These are phyloP conservation scores for Cladosporium colombiae DNA, from an alignment of 2,329 filamentous ascomycete species.

Conservation along the genomic window DNA sequence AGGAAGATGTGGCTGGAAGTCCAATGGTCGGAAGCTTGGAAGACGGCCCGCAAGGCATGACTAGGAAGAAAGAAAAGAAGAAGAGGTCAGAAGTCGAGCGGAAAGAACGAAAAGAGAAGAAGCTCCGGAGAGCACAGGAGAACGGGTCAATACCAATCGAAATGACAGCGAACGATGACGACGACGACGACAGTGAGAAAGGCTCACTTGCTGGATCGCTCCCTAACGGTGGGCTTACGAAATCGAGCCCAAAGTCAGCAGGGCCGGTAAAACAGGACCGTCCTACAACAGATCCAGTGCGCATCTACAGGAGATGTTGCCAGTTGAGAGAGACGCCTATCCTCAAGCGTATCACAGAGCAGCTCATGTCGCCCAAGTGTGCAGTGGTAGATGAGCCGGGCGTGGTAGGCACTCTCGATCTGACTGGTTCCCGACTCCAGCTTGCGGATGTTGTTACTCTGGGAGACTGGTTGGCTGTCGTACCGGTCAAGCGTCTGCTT, in stretches of 20 bases:
- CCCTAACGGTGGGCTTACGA: constrained; percentile 20
- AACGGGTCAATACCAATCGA: constrained; percentile 87
- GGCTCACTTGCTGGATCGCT: constrained; percentile 13
- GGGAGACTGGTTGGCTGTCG: constrained; percentile 90
- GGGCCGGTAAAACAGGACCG: constrained; percentile 57
- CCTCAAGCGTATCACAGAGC: constrained; percentile 86
- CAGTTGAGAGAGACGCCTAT: constrained; percentile 91
- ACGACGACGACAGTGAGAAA: constrained; percentile 52
- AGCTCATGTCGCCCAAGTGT: constrained; percentile 73
- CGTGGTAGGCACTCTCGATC: constrained; percentile 78
- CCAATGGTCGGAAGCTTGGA: constrained; percentile 29
- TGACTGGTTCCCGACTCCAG: constrained; percentile 82
- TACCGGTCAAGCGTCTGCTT: constrained; percentile 82
- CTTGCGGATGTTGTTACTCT: constrained; percentile 82
- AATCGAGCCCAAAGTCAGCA: constrained; percentile 38
- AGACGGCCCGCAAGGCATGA: constrained; percentile 39
- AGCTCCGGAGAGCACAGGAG: constrained; percentile 78
- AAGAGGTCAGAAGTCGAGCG: constrained; percentile 91
- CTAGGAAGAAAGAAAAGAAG: constrained; percentile 91
- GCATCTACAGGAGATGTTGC: constrained; percentile 93
- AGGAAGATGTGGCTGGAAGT: constrained; percentile 29
- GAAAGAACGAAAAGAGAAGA: constrained; percentile 88
- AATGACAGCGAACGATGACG: constrained; percentile 69
- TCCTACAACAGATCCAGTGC: constrained; percentile 85
- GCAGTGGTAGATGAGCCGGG: constrained; percentile 65